Evolutionary conservation across 2,329 filamentous ascomycete genomes (phyloP).

Genomic region (Tolypocladium ophioglossoides): DNA sequence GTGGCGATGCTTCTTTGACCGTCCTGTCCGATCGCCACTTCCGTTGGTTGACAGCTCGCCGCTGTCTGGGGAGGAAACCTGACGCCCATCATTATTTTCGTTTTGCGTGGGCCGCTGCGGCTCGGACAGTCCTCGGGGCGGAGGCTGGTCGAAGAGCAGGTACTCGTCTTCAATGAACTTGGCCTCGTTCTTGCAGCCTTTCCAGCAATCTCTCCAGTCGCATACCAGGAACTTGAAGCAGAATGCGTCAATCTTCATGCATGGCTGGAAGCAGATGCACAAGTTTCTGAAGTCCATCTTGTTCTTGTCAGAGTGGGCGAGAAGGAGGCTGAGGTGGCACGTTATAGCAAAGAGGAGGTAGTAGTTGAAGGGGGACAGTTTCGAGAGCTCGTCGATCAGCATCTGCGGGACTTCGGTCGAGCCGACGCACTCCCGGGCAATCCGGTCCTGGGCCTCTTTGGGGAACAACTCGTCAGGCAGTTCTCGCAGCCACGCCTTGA

Average conservation of each 20-base stretch:
- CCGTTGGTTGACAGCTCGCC: conserved; percentile 37
- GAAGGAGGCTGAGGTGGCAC: conserved; percentile 83
- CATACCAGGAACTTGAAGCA: conserved; percentile 93
- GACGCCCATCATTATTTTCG: conserved; percentile 6
- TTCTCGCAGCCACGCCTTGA: conserved; percentile 92
- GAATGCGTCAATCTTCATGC: conserved; percentile 90
- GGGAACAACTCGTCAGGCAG: conserved; percentile 92
- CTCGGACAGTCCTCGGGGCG: conserved; percentile 37
- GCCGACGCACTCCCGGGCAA: conserved; percentile 69
- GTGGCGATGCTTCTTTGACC: conserved; percentile 33
- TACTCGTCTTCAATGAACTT: conserved; percentile 65
- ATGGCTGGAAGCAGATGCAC: conserved; percentile 94
- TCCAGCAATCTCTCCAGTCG: conserved; percentile 95
- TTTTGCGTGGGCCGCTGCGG: conserved; percentile 17
- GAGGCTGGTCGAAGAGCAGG: conserved; percentile 44
- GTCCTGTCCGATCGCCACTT: conserved; percentile 11
- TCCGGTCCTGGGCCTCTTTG: conserved; percentile 68
- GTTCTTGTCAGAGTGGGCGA: conserved; percentile 89
- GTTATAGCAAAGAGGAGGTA: conserved; percentile 96
- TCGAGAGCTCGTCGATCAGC: conserved; percentile 84
- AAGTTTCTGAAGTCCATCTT: conserved; percentile 97
- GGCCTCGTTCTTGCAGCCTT: conserved; percentile 85
- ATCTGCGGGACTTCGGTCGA: conserved; percentile 73
- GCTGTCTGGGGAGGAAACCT: conserved; percentile 52
- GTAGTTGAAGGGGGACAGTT: conserved; percentile 93